Evolutionary conservation across 2,329 filamentous ascomycete genomes (phyloP).

Genomic region (Arthrobotrys pseudoclavata): DNA sequence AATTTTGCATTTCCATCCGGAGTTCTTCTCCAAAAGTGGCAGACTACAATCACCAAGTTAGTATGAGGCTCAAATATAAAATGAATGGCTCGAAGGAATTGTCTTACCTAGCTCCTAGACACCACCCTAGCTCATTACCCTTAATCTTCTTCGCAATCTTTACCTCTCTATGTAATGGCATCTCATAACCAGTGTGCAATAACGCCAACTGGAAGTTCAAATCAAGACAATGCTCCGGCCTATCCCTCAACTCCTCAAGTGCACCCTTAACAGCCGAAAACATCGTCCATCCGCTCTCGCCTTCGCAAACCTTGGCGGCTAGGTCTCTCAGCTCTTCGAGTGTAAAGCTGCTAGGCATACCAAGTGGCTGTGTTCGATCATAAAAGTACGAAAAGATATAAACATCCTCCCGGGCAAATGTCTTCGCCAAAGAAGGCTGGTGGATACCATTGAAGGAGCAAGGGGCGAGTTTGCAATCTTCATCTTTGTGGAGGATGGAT

Average conservation of each 20-base stretch:
- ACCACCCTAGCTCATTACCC: slow-evolving; percentile 96
- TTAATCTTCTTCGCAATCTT: slow-evolving; percentile 99
- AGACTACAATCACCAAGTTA: slow-evolving; percentile 73
- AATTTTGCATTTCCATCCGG: slow-evolving; percentile 91
- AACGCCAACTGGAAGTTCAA: slow-evolving; percentile 96
- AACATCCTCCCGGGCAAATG: slow-evolving; percentile 89
- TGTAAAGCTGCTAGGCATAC: slow-evolving; percentile 98
- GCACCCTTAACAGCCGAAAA: slow-evolving; percentile 84
- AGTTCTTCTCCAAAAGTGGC: slow-evolving; percentile 80
- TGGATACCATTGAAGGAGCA: slow-evolving; percentile 99
- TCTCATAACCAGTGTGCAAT: slow-evolving; percentile 95
- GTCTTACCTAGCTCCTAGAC: slow-evolving; percentile 90
- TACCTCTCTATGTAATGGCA: slow-evolving; percentile 95
- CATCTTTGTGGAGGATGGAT: slow-evolving; percentile 89
- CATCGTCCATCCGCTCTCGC: slow-evolving; percentile 79
- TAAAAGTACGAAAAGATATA: slow-evolving; percentile 99
- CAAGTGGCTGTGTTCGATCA: slow-evolving; percentile 91
- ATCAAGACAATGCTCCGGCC: slow-evolving; percentile 93
- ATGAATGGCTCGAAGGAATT: not conserved
- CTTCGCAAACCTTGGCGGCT: slow-evolving; percentile 80
- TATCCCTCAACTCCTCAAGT: slow-evolving; percentile 80
- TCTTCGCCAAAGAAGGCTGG: slow-evolving; percentile 91
- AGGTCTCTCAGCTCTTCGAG: slow-evolving; percentile 89
- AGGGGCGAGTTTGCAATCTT: slow-evolving; percentile 83
- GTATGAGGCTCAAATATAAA: slow-evolving; percentile 15